Evolutionary conservation across 163 green algal genomes (phyloP).

Genomic region (Chloromonas sp.): DNA sequence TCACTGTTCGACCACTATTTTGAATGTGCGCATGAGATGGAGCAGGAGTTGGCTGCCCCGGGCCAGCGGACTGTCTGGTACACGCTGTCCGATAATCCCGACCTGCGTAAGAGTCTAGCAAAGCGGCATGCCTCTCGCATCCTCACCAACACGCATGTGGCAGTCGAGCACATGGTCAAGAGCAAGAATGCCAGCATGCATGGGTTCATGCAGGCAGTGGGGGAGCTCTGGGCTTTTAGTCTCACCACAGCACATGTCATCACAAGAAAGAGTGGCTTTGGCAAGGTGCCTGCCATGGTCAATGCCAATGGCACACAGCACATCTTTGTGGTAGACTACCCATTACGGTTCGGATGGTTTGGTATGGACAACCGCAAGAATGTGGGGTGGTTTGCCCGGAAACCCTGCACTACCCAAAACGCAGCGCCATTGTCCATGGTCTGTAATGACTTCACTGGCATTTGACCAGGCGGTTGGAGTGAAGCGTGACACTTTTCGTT

Average conservation of each 20-base stretch:
- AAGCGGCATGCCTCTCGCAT: background rate
- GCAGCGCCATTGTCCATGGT: background rate
- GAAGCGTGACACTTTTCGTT: no score
- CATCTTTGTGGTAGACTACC: background rate
- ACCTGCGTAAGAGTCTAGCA: background rate
- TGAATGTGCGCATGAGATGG: conserved; percentile 18
- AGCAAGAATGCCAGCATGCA: background rate
- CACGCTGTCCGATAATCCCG: background rate
- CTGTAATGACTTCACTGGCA: background rate
- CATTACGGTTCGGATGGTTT: background rate
- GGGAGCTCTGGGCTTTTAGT: conserved; percentile 24
- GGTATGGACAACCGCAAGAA: conserved; percentile 3
- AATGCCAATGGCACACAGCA: background rate
- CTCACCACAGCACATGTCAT: conserved; percentile 21
- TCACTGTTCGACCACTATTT: conserved; percentile 22
- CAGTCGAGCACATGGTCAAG: conserved; percentile 26
- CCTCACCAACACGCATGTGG: conserved; percentile 4
- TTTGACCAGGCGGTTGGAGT: background rate
- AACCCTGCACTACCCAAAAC: background rate
- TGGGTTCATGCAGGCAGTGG: conserved; percentile 15
- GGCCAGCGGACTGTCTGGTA: background rate
- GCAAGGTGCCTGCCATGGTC: conserved; percentile 15
- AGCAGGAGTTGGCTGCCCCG: conserved; percentile 4
- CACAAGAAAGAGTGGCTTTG: conserved; percentile 21
- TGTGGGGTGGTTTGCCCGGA: background rate